Evolutionary conservation across 2,329 filamentous ascomycete species (phyloP).

Genomic region (Clonostachys rosea): DNA sequence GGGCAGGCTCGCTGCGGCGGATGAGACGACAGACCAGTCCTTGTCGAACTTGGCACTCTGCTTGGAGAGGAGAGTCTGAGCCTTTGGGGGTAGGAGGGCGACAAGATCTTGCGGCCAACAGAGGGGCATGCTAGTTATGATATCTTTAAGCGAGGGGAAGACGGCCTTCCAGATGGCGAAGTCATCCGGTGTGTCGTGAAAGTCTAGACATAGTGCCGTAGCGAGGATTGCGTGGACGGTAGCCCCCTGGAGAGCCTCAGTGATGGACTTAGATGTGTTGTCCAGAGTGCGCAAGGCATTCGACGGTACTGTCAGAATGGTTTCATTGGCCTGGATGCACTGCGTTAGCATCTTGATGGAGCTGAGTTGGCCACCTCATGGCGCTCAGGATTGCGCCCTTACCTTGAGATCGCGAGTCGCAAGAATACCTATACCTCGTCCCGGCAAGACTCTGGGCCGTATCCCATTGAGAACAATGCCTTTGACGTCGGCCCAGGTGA

Average conservation of each 20-base stretch:
- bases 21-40: constrained; percentile 29
- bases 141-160: constrained; percentile 59
- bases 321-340: constrained; percentile 32
- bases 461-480: constrained; percentile 54
- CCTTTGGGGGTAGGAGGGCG: constrained; percentile 39
- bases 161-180: constrained; percentile 55
- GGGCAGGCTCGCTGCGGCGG: constrained; percentile 17
- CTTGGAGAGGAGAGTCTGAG: constrained; percentile 39
- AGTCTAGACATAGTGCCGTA: constrained; percentile 52
- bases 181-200: constrained; percentile 40
- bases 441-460: constrained; percentile 57
- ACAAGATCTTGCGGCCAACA: constrained; percentile 38
- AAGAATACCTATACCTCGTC: constrained; percentile 69
- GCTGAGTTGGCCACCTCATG: constrained; percentile 63
- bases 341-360: constrained; percentile 68
- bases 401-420: constrained; percentile 61
- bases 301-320: constrained; percentile 61
- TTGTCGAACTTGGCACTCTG: constrained; percentile 42
- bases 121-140: constrained; percentile 36
- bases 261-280: constrained; percentile 49
- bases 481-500: constrained; percentile 58
- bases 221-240: constrained; percentile 70
- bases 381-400: constrained; percentile 62
- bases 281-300: constrained; percentile 60
- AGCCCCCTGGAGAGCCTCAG: constrained; percentile 42